Base-by-base conservation (phyloP, 2,329 filamentous ascomycete genomes). In the Arthrobotrys entomopaga region DNA sequence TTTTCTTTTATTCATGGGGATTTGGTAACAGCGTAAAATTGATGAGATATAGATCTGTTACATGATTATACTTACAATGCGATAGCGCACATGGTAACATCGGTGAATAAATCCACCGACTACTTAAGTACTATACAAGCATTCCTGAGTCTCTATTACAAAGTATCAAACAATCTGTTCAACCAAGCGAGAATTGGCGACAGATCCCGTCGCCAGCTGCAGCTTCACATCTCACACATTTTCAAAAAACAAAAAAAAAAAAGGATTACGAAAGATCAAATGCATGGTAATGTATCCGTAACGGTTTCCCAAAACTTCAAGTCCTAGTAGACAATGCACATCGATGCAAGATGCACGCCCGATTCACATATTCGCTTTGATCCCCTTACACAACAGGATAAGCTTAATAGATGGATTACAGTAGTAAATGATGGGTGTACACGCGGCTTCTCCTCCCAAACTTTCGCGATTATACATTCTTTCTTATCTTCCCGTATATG, bases 371-470 rank as follows among this genome's bases (percentile, higher is more conserved):
- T 48, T 48, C 42, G 15, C n/a, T n/a, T 43, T 8, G 34, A 42
- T 60, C 63, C 70, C 66, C 49, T 63, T 66, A 61, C 58, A 74
- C 70, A 74, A 67, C 53, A 10, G 70, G 65, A 54, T 65, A 67
- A 74, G 70, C 54, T 67, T 52, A 50, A 59, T 42, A 19, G 43
- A 67, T 38, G 43, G 52, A 43, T 34, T 34, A 10, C 29, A 34
- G 29, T 34, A 10, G 29, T n/a, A n/a, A n/a, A n/a, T 34, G 29
- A 34, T 34, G 29, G 26, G 29, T 34, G 70, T 63, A 74, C 70
- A 74, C 70, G 70, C 70, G 70, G 70, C 70, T 74, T 74, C 19
- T 24, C 13, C 29, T 10, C 29, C 5, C 29, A 5, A 34, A 6
- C 29, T 34, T 34, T 34, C 29, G 29, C 29, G 10, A 34, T 34